Evolutionary conservation across 495 filamentous ascomycete genomes (phyloP).

Genomic region (Tuber borchii): DNA sequence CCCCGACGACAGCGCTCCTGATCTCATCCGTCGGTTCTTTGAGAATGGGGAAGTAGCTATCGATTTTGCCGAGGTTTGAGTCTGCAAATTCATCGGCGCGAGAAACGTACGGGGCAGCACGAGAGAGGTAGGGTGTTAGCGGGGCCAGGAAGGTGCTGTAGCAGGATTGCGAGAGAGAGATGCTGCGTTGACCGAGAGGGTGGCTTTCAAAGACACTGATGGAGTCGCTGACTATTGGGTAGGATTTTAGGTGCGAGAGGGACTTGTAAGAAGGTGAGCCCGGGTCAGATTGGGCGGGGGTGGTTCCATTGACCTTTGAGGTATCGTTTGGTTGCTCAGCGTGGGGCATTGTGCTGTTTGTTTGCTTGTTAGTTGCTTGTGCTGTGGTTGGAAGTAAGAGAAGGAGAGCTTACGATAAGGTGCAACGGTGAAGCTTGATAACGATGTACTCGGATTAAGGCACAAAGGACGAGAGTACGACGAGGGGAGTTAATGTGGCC

Average conservation of each 20-base stretch:
- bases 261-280: conserved; percentile 22
- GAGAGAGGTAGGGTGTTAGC: conserved; percentile 66
- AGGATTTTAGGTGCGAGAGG: conserved; percentile 69
- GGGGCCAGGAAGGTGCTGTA: conserved; percentile 60
- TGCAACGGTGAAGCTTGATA: too few species aligned
- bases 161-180: conserved; percentile 61
- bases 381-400: conserved; percentile 6
- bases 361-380: background rate
- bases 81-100: conserved; percentile 77
- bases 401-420: background rate
- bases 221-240: conserved; percentile 75
- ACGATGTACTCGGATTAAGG: too few species aligned
- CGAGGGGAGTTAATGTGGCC: background rate
- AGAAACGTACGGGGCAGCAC: conserved; percentile 73
- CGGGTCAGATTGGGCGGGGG: conserved; percentile 7
- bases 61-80: conserved; percentile 64
- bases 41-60: conserved; percentile 73
- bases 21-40: conserved; percentile 81
- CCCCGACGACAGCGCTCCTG: conserved; percentile 56
- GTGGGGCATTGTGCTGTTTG: conserved; percentile 15
- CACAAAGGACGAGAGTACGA: background rate
- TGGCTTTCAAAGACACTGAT: conserved; percentile 70
- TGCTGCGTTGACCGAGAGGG: conserved; percentile 70
- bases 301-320: conserved; percentile 24
- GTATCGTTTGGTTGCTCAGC: conserved; percentile 16